Conservation (phyloP, 2,329 filamentous ascomycete species). For the Paecilomyces sp. region DNA sequence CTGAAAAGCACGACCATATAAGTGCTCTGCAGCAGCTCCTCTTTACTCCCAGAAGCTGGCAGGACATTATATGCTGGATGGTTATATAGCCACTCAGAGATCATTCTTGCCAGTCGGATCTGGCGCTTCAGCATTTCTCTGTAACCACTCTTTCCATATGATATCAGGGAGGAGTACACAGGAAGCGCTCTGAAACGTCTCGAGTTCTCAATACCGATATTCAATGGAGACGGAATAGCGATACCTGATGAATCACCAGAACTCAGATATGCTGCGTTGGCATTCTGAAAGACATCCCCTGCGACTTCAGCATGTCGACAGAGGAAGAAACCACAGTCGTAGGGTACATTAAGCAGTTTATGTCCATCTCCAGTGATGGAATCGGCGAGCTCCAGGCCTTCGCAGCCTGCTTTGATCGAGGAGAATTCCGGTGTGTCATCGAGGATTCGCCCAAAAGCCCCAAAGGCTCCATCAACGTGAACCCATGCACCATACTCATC, state of each 20-base stretch:
- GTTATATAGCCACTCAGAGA: slow-evolving; percentile 57
- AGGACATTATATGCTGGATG: slow-evolving; percentile 61
- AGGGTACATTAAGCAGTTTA: slow-evolving; percentile 91
- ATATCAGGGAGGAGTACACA: slow-evolving; percentile 70
- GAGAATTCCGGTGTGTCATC: slow-evolving; percentile 51
- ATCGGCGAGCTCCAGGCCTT: slow-evolving; percentile 73
- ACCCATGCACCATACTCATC: slow-evolving; percentile 74
- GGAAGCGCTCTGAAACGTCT: slow-evolving; percentile 86
- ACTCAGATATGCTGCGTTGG: slow-evolving; percentile 74
- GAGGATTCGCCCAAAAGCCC: slow-evolving; percentile 68
- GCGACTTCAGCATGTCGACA: slow-evolving; percentile 56
- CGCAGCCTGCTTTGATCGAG: slow-evolving; percentile 42
- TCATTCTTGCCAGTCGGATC: slow-evolving; percentile 59
- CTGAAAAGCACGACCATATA: slow-evolving; percentile 73
- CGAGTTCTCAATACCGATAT: slow-evolving; percentile 86
- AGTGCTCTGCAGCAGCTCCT: slow-evolving; percentile 45
- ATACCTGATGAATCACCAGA: slow-evolving; percentile 24
- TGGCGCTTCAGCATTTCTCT: slow-evolving; percentile 64
- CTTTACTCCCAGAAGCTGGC: slow-evolving; percentile 35
- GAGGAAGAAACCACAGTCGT: slow-evolving; percentile 88
- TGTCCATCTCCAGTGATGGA: slow-evolving; percentile 83
- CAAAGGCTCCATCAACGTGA: slow-evolving; percentile 87
- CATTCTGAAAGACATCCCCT: slow-evolving; percentile 66
- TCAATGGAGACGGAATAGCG: slow-evolving; percentile 68
- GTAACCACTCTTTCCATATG: slow-evolving; percentile 66